Conservation (phyloP, 2,329 filamentous ascomycete genomes). For the Aspergillus sergii region DNA sequence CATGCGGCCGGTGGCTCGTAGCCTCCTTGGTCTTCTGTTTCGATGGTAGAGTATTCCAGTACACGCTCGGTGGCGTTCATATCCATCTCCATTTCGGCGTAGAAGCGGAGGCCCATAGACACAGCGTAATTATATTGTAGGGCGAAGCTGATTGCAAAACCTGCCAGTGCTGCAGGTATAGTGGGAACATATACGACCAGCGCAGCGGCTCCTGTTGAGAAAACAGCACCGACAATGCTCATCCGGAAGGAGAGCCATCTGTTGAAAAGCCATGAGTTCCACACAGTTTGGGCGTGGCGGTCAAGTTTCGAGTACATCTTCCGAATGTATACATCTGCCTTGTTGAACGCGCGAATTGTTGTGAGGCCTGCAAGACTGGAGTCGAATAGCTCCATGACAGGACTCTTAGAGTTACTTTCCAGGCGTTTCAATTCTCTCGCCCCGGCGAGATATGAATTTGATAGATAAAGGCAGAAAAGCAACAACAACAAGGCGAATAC, state of each 20-base stretch:
- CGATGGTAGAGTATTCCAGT: slow-evolving; percentile 71
- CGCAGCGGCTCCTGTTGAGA: slow-evolving; percentile 66
- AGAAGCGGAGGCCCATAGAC: slow-evolving; percentile 69
- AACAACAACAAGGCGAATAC: slow-evolving; percentile 63
- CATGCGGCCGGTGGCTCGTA: slow-evolving; percentile 68
- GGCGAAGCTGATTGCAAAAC: slow-evolving; percentile 75
- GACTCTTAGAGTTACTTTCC: slow-evolving; percentile 74
- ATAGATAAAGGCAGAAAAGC: slow-evolving; percentile 59
- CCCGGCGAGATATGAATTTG: slow-evolving; percentile 63
- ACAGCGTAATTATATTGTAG: slow-evolving; percentile 70
- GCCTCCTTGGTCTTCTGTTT: slow-evolving; percentile 67
- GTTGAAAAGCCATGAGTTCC: slow-evolving; percentile 72
- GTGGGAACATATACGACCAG: slow-evolving; percentile 64
- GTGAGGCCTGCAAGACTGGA: slow-evolving; percentile 70
- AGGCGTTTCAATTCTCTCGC: slow-evolving; percentile 65
- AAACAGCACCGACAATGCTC: slow-evolving; percentile 70
- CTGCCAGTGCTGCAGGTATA: slow-evolving; percentile 71
- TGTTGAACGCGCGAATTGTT: slow-evolving; percentile 76
- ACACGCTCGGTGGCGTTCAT: slow-evolving; percentile 80
- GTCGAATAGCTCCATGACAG: slow-evolving; percentile 77
- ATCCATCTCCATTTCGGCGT: slow-evolving; percentile 71
- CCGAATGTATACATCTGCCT: slow-evolving; percentile 65
- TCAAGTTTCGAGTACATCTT: slow-evolving; percentile 72
- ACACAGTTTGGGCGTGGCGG: slow-evolving; percentile 64
- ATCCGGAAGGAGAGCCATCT: slow-evolving; percentile 77